These are phyloP conservation scores for Remersonia thermophila DNA, from an alignment of 2,329 filamentous ascomycete genomes.

Conservation along the genomic window DNA sequence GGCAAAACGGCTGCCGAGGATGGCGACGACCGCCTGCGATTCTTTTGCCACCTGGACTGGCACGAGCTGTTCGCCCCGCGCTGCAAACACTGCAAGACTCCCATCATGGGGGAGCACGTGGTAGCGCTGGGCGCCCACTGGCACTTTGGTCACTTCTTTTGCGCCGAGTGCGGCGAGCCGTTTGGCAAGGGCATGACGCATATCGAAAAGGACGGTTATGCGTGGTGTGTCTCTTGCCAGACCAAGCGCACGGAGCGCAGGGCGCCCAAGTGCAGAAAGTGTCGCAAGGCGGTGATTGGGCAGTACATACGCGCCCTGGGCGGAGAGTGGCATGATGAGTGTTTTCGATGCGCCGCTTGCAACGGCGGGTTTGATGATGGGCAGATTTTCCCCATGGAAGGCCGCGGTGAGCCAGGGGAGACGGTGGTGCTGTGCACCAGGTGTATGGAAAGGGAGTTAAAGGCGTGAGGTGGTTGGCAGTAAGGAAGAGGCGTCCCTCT, in stretches of 20 bases:
- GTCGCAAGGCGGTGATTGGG: conserved; percentile 72
- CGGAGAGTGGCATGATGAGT: conserved; percentile 84
- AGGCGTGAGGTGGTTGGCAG: conserved; percentile 26
- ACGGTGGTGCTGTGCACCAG: conserved; percentile 47
- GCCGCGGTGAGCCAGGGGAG: conserved; percentile 27
- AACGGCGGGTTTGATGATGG: conserved; percentile 50
- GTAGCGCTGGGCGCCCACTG: conserved; percentile 90
- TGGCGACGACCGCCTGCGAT: conserved; percentile 61
- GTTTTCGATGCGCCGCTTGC: conserved; percentile 68
- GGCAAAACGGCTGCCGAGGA: conserved; percentile 56
- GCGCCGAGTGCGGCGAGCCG: conserved; percentile 93
- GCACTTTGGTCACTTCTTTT: conserved; percentile 98
- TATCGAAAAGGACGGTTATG: conserved; percentile 93
- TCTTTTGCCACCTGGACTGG: conserved; percentile 98
- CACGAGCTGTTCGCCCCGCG: conserved; percentile 87
- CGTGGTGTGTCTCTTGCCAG: conserved; percentile 91
- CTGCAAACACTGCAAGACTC: conserved; percentile 92
- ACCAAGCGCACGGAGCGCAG: conserved; percentile 82
- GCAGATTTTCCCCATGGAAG: conserved; percentile 49
- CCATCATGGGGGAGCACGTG: conserved; percentile 89
- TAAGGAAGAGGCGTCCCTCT: neutral
- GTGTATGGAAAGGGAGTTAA: conserved; percentile 49
- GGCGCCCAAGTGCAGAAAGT: conserved; percentile 78
- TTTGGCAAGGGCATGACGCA: conserved; percentile 62
- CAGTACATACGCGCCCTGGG: conserved; percentile 82